These are phyloP conservation scores for Myriosclerotinia duriaeana DNA, from an alignment of 2,329 filamentous ascomycete genomes.

Conservation along the genomic window DNA sequence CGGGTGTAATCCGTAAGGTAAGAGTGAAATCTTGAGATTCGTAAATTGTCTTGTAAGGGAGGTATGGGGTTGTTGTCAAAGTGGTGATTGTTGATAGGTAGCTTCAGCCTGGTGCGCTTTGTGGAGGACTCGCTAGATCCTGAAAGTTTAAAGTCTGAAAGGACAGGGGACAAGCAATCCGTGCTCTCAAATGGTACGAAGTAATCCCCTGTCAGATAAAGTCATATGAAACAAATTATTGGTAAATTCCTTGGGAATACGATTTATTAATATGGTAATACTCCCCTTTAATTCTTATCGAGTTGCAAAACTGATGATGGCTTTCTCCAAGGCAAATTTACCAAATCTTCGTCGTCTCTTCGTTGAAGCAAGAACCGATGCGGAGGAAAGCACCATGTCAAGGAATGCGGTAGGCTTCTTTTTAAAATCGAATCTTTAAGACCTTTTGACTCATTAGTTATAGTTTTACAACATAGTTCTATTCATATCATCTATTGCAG, in stretches of 20 bases:
- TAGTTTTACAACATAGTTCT: slow-evolving; percentile 97
- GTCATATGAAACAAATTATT: slow-evolving; percentile 31
- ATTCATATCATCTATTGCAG: slow-evolving; percentile 93
- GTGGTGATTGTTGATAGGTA: slow-evolving; percentile 22
- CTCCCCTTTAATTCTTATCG: slow-evolving; percentile 10
- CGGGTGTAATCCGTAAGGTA: not conserved
- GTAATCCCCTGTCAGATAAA: slow-evolving; percentile 28
- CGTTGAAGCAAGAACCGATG: slow-evolving; percentile 87
- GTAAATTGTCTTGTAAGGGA: slow-evolving; percentile 13
- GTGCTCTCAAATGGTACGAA: slow-evolving; percentile 26
- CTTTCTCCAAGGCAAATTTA: slow-evolving; percentile 60
- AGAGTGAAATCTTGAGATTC: slow-evolving; percentile 8
- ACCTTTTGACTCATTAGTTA: slow-evolving; percentile 25
- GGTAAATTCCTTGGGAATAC: not conserved
- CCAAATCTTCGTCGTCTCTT: slow-evolving; percentile 96
- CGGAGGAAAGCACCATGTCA: slow-evolving; percentile 92
- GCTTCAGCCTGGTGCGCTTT: slow-evolving; percentile 24
- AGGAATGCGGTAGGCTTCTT: slow-evolving; percentile 72
- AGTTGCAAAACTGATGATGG: slow-evolving; percentile 27
- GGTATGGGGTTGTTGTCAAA: slow-evolving; percentile 24
- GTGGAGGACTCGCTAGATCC: slow-evolving; percentile 17
- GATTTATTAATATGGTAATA: slow-evolving; percentile 33
- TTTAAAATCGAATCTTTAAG: slow-evolving; percentile 16
- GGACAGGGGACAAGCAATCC: slow-evolving; percentile 26
- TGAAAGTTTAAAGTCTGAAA: not conserved